A percentile compares a stretch with the other conserved stretches of the same genome.
These are phyloP conservation scores for Neurospora sp. DNA, from an alignment of 495 filamentous ascomycete genomes.

Conservation along the genomic window DNA sequence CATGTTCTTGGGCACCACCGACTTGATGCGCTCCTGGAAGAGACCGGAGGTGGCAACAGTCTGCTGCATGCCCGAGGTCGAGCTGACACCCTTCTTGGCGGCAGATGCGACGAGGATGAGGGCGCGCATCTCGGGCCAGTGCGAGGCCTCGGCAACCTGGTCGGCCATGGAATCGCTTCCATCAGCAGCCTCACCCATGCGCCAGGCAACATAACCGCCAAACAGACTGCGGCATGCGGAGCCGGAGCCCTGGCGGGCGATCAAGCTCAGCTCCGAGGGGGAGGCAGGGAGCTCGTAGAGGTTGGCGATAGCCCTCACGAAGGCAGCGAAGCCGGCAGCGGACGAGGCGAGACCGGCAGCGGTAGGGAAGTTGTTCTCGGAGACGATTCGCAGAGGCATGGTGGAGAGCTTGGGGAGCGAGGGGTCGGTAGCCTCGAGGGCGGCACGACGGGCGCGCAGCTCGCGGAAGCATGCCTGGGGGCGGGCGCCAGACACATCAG, in stretches of 20 bases:
- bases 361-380: slow-evolving; percentile 97
- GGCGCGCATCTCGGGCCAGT: slow-evolving; percentile 94
- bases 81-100: slow-evolving; percentile 88
- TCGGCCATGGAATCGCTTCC: slow-evolving; percentile 78
- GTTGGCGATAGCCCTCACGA: slow-evolving; percentile 86
- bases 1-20: slow-evolving; percentile 79
- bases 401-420: slow-evolving; percentile 67
- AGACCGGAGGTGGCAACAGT: slow-evolving; percentile 81
- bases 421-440: slow-evolving; percentile 59
- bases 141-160: slow-evolving; percentile 70
- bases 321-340: slow-evolving; percentile 89
- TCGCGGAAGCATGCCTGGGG: slow-evolving; percentile 85
- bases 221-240: slow-evolving; percentile 87
- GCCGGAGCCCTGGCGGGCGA: slow-evolving; percentile 91
- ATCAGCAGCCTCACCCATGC: slow-evolving; percentile 59
- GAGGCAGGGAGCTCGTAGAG: slow-evolving; percentile 75
- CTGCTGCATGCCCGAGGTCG: slow-evolving; percentile 90
- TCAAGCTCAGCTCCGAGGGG: slow-evolving; percentile 69
- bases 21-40: slow-evolving; percentile 59
- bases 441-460: slow-evolving; percentile 64
- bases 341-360: slow-evolving; percentile 91
- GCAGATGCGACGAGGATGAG: slow-evolving; percentile 82
- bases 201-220: slow-evolving; percentile 93
- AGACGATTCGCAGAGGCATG: slow-evolving; percentile 70
- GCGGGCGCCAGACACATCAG: slow-evolving; percentile 77